Evolutionary conservation across 2,329 filamentous ascomycete species (phyloP), one percentile per base, ranked within the genome.

Genomic region (Fusarium armeniacum): DNA sequence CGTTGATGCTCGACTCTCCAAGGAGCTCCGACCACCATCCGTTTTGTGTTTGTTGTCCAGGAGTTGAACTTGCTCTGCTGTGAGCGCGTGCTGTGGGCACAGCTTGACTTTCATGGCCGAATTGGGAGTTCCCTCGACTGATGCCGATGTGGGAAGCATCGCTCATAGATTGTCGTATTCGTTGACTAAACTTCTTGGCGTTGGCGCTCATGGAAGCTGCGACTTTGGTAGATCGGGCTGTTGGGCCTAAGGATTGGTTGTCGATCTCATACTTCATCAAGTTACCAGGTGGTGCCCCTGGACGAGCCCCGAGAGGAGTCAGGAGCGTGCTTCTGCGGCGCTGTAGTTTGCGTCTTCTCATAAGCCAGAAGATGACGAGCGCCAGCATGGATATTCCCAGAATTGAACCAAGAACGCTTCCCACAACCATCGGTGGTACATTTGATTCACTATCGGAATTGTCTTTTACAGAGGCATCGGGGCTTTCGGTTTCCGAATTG

Each of bases 61-160:
- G 40, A 65, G 58, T 44, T 30, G 47, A 54, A 38, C 28, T 55
- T 33, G 41, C 60, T 56, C 61, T 50, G 30, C 56, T 65, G 24
- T 58, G 47, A 38, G 66, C 52, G 32, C 47, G 45, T 35, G 52
- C 62, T 40, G 67, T 71, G 12, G 82, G 81, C 46, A 78, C 79
- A 45, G 76, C 80, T 33, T 81, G 80, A 62, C 80, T 83, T 65
- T 69, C 60, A 3, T 75, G 58, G 26, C 81, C 78, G 62, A 82
- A 86, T 68, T 87, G 86, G 11, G 86, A 86, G 69, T 84, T 85
- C 9, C 85, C 84, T 49, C 84, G 79, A 75, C 87, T 82, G 66
- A 87, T 79, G 59, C 87, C 83, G 32, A 87, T 82, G 47, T 78
- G 81, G 4, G 82, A 78, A 11, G 75, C 77, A 58, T 79, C 77